These are phyloP conservation scores for Pistacia vera DNA, from an alignment of 345 rosid species.

Conservation along the genomic window DNA sequence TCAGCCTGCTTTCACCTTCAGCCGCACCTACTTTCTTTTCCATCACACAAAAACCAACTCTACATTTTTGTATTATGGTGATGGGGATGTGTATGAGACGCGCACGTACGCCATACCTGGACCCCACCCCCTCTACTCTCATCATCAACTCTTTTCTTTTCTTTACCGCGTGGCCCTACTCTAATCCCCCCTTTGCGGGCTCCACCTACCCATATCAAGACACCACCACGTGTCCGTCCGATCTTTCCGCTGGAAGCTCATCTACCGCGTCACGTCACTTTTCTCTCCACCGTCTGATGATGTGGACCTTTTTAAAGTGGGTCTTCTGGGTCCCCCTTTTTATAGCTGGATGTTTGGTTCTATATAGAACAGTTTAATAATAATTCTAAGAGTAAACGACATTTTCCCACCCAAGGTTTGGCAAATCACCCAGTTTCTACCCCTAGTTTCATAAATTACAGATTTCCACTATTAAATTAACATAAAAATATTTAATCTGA, in stretches of 20 bases:
- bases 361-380: neutral
- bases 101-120: slow-evolving; percentile 25
- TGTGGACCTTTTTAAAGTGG: slow-evolving; percentile 16
- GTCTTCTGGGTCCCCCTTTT: neutral
- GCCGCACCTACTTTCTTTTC: neutral
- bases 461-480: no score
- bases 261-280: slow-evolving; percentile 29
- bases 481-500: no score
- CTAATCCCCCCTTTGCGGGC: neutral
- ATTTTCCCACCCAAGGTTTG: no score
- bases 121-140: neutral
- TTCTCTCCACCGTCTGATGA: slow-evolving; percentile 9
- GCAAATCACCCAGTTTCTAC: no score
- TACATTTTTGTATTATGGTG: neutral
- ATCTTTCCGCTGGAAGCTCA: neutral
- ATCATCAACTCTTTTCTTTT: neutral
- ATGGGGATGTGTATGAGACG: slow-evolving; percentile 18
- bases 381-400: no score
- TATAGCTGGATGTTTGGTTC: neutral
- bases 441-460: no score
- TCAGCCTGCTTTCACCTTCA: neutral
- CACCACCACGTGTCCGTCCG: slow-evolving; percentile 35
- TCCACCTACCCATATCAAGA: neutral
- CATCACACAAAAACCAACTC: slow-evolving; percentile 2
- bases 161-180: slow-evolving; percentile 6